These are phyloP conservation scores for Saccharum hybrid DNA, from an alignment of 202 grass and related monocot species.

Conservation along the genomic window DNA sequence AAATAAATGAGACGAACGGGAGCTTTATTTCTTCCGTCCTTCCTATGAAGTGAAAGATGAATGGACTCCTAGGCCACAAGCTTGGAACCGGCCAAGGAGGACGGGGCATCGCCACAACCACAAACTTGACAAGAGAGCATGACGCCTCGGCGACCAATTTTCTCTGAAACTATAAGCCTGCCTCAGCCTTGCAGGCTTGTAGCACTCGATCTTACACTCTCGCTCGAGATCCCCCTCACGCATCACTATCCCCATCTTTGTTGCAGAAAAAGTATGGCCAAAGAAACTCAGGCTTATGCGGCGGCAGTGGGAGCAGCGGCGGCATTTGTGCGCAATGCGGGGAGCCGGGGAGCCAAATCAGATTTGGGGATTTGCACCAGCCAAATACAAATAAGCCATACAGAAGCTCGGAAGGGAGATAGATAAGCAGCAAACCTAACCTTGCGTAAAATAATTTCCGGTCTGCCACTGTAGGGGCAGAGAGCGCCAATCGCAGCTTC, in stretches of 20 bases:
- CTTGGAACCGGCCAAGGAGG: background rate
- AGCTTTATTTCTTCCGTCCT: background rate
- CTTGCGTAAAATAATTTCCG: slow-evolving; percentile 50
- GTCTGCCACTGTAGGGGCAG: slow-evolving; percentile 20
- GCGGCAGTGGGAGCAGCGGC: slow-evolving; percentile 15
- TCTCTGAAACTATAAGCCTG: slow-evolving; percentile 1
- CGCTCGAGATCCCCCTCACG: slow-evolving; percentile 34
- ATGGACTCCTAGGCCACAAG: background rate
- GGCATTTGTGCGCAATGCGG: slow-evolving; percentile 45
- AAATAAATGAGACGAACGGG: background rate
- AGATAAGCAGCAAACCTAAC: slow-evolving; percentile 39
- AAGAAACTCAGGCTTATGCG: slow-evolving; percentile 8
- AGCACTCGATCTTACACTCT: slow-evolving; percentile 11
- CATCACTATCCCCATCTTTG: background rate
- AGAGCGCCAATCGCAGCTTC: slow-evolving; percentile 38
- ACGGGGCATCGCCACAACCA: background rate
- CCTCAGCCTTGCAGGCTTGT: background rate
- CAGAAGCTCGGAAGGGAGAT: background rate
- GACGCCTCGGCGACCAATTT: background rate
- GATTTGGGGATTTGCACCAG: slow-evolving; percentile 56
- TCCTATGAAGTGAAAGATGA: background rate
- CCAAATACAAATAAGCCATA: slow-evolving; percentile 28
- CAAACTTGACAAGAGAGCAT: background rate
- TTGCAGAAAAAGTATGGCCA: background rate
- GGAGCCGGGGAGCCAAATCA: slow-evolving; percentile 44